Conservation (phyloP, 768 basidiomycete species). For the Collybia sordida region DNA sequence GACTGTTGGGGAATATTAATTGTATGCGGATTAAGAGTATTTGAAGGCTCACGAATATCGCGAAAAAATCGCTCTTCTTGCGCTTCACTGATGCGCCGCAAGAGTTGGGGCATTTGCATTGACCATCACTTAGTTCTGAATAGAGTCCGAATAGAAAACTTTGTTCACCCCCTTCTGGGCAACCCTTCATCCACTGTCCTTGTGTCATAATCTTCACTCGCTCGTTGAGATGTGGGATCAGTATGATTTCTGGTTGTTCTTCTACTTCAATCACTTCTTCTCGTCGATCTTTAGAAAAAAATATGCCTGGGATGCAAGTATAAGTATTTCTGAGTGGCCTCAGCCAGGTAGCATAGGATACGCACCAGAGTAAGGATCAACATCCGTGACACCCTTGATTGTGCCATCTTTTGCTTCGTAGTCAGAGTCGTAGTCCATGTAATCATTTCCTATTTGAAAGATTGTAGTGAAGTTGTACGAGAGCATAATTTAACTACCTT, state of each 20-base stretch:
- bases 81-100: slow-evolving; percentile 67
- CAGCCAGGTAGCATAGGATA: slow-evolving; percentile 4
- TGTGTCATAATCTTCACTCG: slow-evolving; percentile 73
- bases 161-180: slow-evolving; percentile 92
- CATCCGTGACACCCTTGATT: slow-evolving; percentile 47
- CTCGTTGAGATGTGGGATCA: slow-evolving; percentile 41
- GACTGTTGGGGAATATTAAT: slow-evolving; percentile 43
- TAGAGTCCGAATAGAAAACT: slow-evolving; percentile 85
- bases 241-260: slow-evolving; percentile 63
- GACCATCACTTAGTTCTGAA: slow-evolving; percentile 62
- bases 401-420: slow-evolving; percentile 48
- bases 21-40: not conserved
- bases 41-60: slow-evolving; percentile 64
- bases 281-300: slow-evolving; percentile 91
- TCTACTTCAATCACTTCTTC: slow-evolving; percentile 93
- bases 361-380: slow-evolving; percentile 88
- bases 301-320: slow-evolving; percentile 57
- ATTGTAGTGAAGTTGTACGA: not conserved
- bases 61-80: slow-evolving; percentile 78
- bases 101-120: slow-evolving; percentile 69
- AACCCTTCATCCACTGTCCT: slow-evolving; percentile 97
- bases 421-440: slow-evolving; percentile 83
- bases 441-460: slow-evolving; percentile 47
- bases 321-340: slow-evolving; percentile 7
- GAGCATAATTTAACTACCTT: slow-evolving; percentile 40